Evolutionary conservation across 2,329 filamentous ascomycete genomes (phyloP).

Genomic region (Trichoderma atroviride): DNA sequence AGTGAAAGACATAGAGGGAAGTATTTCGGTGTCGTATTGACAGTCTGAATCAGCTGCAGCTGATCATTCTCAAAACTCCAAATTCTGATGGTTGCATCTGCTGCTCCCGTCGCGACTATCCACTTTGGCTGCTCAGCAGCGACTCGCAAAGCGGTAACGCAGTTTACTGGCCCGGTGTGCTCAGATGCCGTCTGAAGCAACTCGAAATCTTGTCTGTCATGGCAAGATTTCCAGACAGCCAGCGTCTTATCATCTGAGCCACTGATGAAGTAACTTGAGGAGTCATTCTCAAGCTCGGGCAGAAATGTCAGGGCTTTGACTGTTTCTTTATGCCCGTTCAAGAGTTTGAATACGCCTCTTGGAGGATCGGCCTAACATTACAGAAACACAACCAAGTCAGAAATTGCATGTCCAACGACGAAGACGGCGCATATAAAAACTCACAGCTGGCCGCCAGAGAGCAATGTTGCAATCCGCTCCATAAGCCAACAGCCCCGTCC

Average conservation of each 20-base stretch:
- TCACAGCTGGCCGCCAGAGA: slow-evolving; percentile 79
- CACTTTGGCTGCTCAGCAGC: slow-evolving; percentile 37
- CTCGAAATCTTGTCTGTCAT: slow-evolving; percentile 36
- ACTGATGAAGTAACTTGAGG: slow-evolving; percentile 66
- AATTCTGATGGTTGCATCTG: slow-evolving; percentile 71
- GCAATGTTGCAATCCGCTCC: slow-evolving; percentile 88
- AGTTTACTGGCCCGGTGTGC: slow-evolving; percentile 78
- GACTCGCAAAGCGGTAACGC: slow-evolving; percentile 52
- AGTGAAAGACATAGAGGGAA: slow-evolving; percentile 80
- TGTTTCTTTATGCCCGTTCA: slow-evolving; percentile 75
- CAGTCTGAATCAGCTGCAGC: slow-evolving; percentile 65
- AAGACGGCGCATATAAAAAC: slow-evolving; percentile 38
- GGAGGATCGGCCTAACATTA: slow-evolving; percentile 40
- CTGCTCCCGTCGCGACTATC: slow-evolving; percentile 75
- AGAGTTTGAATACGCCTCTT: slow-evolving; percentile 65
- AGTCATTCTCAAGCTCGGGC: slow-evolving; percentile 49
- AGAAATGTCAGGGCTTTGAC: slow-evolving; percentile 87
- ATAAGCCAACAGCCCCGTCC: slow-evolving; percentile 75
- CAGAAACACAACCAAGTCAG: background rate
- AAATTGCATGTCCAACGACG: background rate
- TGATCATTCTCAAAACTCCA: slow-evolving; percentile 66
- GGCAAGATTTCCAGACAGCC: slow-evolving; percentile 64
- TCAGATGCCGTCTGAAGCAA: slow-evolving; percentile 58
- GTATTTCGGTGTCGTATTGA: slow-evolving; percentile 74
- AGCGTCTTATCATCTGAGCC: slow-evolving; percentile 81